A percentile compares a stretch with the other conserved stretches of the same genome.
phyloP scores from a whole-genome alignment of 148 eudicot genomes.

The Vaccinium vitisidaea region DNA sequence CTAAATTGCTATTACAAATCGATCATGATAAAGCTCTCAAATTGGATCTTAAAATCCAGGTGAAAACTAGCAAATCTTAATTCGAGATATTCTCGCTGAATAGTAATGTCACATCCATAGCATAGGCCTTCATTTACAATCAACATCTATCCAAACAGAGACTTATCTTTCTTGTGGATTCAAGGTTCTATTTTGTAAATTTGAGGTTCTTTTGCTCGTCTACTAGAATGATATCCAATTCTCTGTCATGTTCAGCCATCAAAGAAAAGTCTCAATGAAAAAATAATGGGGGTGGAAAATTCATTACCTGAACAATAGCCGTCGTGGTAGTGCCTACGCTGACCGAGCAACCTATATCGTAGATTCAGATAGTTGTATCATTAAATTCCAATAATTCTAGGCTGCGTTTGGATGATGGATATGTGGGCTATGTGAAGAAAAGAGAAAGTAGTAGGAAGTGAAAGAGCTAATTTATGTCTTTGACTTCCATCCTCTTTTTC shows the following conservation, averaged over 20 bases:
- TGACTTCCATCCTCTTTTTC: not conserved
- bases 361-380: not conserved
- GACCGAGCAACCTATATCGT: constrained; percentile 45
- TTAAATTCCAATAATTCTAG: not conserved
- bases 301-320: constrained; percentile 57
- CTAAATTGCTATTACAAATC: too few species aligned
- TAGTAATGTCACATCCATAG: not conserved
- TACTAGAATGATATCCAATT: not conserved
- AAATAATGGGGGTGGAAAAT: not conserved
- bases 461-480: not conserved
- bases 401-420: not conserved
- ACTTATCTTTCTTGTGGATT: not conserved
- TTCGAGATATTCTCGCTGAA: not conserved
- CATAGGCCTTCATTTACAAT: not conserved
- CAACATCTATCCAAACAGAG: not conserved
- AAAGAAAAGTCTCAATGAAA: not conserved
- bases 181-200: not conserved
- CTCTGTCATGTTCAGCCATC: not conserved
- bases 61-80: not conserved
- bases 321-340: constrained; percentile 45
- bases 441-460: not conserved
- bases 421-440: not conserved
- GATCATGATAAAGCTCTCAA: too few species aligned
- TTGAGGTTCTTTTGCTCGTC: not conserved
- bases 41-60: not conserved